Evolutionary conservation across 345 rosid species (phyloP).

Genomic region (Ceriops tagal): DNA sequence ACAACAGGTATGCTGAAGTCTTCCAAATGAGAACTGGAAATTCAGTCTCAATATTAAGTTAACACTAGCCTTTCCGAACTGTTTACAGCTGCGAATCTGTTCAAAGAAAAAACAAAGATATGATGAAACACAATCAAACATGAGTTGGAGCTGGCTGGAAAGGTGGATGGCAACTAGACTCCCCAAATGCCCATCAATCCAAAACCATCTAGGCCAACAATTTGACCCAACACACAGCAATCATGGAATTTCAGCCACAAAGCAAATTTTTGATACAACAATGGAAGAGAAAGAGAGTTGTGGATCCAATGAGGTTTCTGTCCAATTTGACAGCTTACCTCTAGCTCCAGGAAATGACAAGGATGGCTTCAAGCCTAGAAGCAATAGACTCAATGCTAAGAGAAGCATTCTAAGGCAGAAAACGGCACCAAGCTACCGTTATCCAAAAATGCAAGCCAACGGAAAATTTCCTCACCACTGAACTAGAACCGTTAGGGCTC

Average conservation of each 20-base stretch:
- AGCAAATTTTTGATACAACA: constrained; percentile 33
- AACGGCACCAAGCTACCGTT: constrained; percentile 52
- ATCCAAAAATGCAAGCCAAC: constrained; percentile 38
- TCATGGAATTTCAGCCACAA: background rate
- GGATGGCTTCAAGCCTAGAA: constrained; percentile 25
- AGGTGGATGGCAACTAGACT: constrained; percentile 52
- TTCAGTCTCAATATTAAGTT: background rate
- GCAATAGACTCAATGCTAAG: constrained; percentile 27
- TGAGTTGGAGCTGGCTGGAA: constrained; percentile 90
- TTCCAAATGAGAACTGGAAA: background rate
- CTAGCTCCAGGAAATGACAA: constrained; percentile 20
- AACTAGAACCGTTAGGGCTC: background rate
- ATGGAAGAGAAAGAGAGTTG: constrained; percentile 81
- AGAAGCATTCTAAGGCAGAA: constrained; percentile 45
- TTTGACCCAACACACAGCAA: constrained; percentile 14
- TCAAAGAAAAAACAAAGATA: constrained; percentile 60
- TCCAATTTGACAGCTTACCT: constrained; percentile 44
- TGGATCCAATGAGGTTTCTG: constrained; percentile 72
- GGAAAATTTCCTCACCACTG: constrained; percentile 25
- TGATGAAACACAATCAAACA: constrained; percentile 40
- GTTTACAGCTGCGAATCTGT: constrained; percentile 60
- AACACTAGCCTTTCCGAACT: background rate
- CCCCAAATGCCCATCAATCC: background rate
- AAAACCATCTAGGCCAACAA: background rate
- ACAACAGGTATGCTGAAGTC: constrained; percentile 58